phyloP scores from a whole-genome alignment of 768 basidiomycete genomes.

The Harrya chromipes region DNA sequence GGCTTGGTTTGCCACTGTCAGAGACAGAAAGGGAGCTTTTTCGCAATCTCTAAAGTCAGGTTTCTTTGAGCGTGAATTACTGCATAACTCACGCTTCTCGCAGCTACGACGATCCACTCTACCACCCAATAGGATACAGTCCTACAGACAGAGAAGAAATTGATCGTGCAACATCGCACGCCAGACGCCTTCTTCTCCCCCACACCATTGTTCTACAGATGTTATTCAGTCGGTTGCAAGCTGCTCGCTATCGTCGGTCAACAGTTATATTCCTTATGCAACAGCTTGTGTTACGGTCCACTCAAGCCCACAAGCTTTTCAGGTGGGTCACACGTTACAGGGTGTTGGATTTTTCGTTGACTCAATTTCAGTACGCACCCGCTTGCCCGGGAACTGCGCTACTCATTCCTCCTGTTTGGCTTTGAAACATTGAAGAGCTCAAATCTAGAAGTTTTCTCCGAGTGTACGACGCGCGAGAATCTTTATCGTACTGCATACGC shows the following conservation, averaged over 20 bases:
- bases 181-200: conserved; percentile 74
- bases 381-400: conserved; percentile 84
- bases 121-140: conserved; percentile 79
- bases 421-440: conserved; percentile 91
- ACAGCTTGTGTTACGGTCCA: conserved; percentile 79
- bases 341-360: not conserved
- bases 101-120: conserved; percentile 89
- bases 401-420: conserved; percentile 88
- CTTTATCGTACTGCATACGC: conserved; percentile 80
- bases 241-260: conserved; percentile 83
- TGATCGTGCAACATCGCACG: conserved; percentile 65
- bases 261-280: conserved; percentile 85
- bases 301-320: conserved; percentile 61
- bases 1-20: conserved; percentile 84
- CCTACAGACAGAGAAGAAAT: conserved; percentile 87
- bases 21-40: conserved; percentile 78
- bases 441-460: conserved; percentile 77
- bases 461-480: conserved; percentile 67
- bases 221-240: conserved; percentile 88
- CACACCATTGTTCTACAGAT: conserved; percentile 85
- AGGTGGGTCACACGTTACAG: conserved; percentile 50
- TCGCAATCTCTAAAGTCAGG: conserved; percentile 75
- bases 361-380: conserved; percentile 71
- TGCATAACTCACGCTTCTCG: conserved; percentile 5
- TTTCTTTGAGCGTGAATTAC: conserved; percentile 4